Percentiles rank a stretch among this genome's conserved stretches.
Evolutionary conservation across 768 basidiomycete species (phyloP).

Genomic region (Suillus americanus): DNA sequence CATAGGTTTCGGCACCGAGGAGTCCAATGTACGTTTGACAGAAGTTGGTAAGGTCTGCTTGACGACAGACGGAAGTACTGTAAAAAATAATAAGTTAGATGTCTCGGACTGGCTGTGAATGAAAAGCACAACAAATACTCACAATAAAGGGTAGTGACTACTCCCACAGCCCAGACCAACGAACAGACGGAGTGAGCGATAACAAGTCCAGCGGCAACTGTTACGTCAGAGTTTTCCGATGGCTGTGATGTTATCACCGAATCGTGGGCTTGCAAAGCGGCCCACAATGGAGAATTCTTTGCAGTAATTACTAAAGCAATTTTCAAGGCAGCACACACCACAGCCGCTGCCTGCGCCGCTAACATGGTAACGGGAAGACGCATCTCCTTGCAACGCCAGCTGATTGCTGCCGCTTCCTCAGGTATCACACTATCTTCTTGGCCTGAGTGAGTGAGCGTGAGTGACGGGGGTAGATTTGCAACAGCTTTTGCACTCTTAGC

Average conservation of each 20-base stretch:
- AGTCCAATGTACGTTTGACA: background rate
- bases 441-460: background rate
- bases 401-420: background rate
- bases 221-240: conserved; percentile 1
- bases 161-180: conserved; percentile 23
- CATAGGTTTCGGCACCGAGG: background rate
- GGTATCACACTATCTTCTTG: background rate
- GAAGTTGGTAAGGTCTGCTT: background rate
- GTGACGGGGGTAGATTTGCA: conserved; percentile 9
- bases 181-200: conserved; percentile 21
- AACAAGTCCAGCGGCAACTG: conserved; percentile 10
- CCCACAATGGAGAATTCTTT: background rate
- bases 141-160: conserved; percentile 23
- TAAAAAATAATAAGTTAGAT: background rate
- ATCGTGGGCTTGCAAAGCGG: background rate
- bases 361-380: conserved; percentile 17
- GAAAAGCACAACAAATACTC: conserved; percentile 2
- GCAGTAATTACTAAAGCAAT: conserved; percentile 15
- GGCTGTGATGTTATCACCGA: background rate
- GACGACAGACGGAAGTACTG: background rate
- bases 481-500: background rate
- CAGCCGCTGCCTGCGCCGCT: conserved; percentile 20
- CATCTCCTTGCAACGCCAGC: background rate
- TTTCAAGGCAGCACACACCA: conserved; percentile 23
- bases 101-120: background rate